phyloP scores from a whole-genome alignment of 495 filamentous ascomycete genomes.

The Aspergillus bridgeri region DNA sequence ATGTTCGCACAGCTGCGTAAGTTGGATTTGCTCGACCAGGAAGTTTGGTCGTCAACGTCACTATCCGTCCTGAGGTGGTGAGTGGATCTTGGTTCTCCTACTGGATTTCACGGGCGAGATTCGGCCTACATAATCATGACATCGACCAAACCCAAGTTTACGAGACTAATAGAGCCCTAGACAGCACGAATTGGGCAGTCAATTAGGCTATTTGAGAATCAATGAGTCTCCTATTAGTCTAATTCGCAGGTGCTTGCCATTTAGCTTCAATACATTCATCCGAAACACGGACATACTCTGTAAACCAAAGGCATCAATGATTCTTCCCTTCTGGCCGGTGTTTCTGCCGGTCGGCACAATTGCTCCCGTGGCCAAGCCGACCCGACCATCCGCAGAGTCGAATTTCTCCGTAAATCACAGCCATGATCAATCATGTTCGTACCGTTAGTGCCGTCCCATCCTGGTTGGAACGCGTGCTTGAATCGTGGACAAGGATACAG shows the following conservation, averaged over 20 bases:
- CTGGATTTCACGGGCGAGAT: background rate
- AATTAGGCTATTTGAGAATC: background rate
- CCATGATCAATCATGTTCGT: slow-evolving; percentile 2
- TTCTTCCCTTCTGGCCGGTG: no score
- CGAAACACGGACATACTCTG: background rate
- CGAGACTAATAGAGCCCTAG: no score
- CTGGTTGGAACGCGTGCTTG: background rate
- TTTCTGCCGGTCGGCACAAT: slow-evolving; percentile 11
- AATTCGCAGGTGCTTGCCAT: no score
- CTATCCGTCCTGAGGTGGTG: slow-evolving; percentile 14
- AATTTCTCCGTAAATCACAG: slow-evolving; percentile 36
- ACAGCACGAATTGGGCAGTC: background rate
- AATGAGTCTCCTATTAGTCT: no score
- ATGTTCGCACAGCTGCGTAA: background rate
- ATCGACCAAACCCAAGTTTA: background rate
- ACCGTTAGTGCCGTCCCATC: background rate
- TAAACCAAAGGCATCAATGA: no score
- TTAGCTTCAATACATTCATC: background rate
- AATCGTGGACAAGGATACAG: background rate
- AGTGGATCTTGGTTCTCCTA: background rate
- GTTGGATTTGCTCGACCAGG: background rate
- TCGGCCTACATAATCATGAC: background rate
- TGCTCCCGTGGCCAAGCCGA: slow-evolving; percentile 21
- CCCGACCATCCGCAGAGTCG: slow-evolving; percentile 11
- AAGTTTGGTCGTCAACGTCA: slow-evolving; percentile 26